A percentile compares a stretch with the other conserved stretches of the same genome.
Evolutionary conservation across 352 stramenopile genomes (phyloP).

Genomic region (Lagenidium giganteum): DNA sequence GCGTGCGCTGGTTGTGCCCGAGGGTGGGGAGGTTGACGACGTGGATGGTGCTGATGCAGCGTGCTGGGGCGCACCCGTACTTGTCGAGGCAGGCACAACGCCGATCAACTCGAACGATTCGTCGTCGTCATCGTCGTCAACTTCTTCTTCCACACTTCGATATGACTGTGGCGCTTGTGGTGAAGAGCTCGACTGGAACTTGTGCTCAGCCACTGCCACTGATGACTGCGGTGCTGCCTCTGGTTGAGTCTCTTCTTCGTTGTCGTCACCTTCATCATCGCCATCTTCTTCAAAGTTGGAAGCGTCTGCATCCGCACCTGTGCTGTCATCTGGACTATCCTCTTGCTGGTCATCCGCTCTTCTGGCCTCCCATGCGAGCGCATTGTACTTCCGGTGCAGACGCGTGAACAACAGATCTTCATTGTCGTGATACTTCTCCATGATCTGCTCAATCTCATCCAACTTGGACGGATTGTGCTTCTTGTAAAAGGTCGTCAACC

Average conservation of each 20-base stretch:
- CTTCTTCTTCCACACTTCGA: too few species aligned
- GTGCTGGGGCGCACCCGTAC: too few species aligned
- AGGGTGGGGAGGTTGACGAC: conserved; percentile 28
- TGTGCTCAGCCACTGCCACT: too few species aligned
- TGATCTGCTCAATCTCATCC: conserved; percentile 43
- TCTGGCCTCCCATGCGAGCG: too few species aligned
- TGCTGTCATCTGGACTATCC: conserved; percentile 28
- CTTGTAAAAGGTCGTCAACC: conserved; percentile 59
- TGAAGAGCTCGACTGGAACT: too few species aligned
- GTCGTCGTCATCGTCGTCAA: too few species aligned
- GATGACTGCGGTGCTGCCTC: too few species aligned
- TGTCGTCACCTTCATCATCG: conserved; percentile 37
- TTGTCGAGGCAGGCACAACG: too few species aligned
- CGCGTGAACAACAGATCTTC: conserved; percentile 74
- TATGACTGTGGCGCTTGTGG: too few species aligned
- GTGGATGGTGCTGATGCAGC: conserved; percentile 3
- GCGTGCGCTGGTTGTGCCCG: conserved; percentile 21
- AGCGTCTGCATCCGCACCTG: conserved; percentile 10
- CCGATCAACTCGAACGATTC: too few species aligned
- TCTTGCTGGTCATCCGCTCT: conserved; percentile 16
- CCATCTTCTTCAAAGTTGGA: conserved; percentile 50
- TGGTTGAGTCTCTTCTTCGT: conserved; percentile 31
- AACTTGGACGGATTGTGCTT: conserved; percentile 77
- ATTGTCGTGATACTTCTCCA: conserved; percentile 72
- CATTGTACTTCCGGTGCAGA: conserved; percentile 78